Base-by-base conservation (phyloP, 139 green algal species). In the Picochlorum sp. region DNA sequence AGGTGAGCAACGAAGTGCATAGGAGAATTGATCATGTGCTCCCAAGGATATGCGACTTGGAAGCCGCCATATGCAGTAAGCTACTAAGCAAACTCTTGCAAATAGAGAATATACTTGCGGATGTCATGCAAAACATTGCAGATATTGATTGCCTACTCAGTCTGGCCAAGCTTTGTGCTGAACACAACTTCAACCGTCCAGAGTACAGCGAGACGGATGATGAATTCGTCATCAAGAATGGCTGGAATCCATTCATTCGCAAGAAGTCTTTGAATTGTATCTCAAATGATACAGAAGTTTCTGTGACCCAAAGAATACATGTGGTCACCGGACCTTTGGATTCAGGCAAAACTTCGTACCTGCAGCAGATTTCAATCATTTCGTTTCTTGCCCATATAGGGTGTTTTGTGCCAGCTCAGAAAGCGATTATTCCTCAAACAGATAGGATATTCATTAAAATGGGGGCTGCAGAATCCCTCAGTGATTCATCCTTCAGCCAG, bases 311-410 rank as follows among this genome's bases (percentile, higher is more conserved):
- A 18, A 15, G 1, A 16, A 6, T 71, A 32, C 65, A 83, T 62
- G 61, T 83, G 6, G 61, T 80, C 20, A 68, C 80, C 66, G 87
- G 87, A 4, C 85, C 87, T 21, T 94, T 92, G 77, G 23, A 83
- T 67, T 69, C 55, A 26, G 88, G 88, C 41, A 95, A 95, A 76
- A 86, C 72, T 65, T 83, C 75, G 64, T 94, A 95, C 59, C 78
- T 76, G n/a, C 91, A 92, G 63, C 70, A 77, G 47, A 88, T 95
- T 24, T 92, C 83, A 11, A 61, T 98, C n/a, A 90, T 97, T 49
- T 82, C 81, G 0, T 96, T 94, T 71, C 61, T 97, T 60, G 86
- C 76, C 4, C 79, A 85, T 55, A 57, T 85, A 14, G 79, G 79
- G 23, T 72, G 38, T 24, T 85, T 83, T 61, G 79, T 85, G 21